Evolutionary conservation across 176 grass and related monocot genomes (phyloP).

Genomic region (Lolium multiflorum): DNA sequence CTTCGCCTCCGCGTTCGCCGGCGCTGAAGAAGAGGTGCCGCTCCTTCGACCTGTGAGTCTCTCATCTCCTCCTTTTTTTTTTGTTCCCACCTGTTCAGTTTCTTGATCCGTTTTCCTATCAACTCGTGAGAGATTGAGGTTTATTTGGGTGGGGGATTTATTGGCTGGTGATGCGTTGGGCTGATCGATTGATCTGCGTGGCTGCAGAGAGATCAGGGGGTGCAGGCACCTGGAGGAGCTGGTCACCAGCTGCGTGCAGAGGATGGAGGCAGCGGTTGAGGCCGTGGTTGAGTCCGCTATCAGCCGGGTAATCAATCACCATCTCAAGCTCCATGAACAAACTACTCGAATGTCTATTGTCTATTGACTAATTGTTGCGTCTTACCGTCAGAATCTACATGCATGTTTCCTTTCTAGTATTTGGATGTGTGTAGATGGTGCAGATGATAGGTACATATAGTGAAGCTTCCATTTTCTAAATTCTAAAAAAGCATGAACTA

Average conservation of each 20-base stretch:
- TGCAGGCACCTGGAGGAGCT: slow-evolving; percentile 46
- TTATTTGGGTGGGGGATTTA: neutral
- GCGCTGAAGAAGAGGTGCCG: slow-evolving; percentile 42
- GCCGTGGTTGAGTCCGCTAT: slow-evolving; percentile 39
- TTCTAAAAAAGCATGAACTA: neutral
- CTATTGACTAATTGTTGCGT: neutral
- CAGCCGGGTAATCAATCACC: slow-evolving; percentile 34
- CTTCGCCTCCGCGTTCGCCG: slow-evolving; percentile 10
- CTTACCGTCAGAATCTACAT: neutral
- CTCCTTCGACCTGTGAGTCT: slow-evolving; percentile 55
- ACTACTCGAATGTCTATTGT: neutral
- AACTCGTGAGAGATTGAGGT: neutral
- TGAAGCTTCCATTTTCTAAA: neutral
- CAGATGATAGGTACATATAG: neutral
- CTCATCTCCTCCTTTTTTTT: neutral
- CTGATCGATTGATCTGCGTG: neutral
- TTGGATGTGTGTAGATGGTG: neutral
- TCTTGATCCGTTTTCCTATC: neutral
- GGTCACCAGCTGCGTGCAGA: slow-evolving; percentile 1
- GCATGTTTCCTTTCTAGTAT: neutral
- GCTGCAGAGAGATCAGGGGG: slow-evolving; percentile 47
- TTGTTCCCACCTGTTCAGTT: neutral
- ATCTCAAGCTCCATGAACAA: neutral
- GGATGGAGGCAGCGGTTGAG: slow-evolving; percentile 22
- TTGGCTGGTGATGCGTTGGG: neutral